These are phyloP conservation scores for Trypanosoma platydactyli DNA, from an alignment of 208 protist species.

Conservation along the genomic window DNA sequence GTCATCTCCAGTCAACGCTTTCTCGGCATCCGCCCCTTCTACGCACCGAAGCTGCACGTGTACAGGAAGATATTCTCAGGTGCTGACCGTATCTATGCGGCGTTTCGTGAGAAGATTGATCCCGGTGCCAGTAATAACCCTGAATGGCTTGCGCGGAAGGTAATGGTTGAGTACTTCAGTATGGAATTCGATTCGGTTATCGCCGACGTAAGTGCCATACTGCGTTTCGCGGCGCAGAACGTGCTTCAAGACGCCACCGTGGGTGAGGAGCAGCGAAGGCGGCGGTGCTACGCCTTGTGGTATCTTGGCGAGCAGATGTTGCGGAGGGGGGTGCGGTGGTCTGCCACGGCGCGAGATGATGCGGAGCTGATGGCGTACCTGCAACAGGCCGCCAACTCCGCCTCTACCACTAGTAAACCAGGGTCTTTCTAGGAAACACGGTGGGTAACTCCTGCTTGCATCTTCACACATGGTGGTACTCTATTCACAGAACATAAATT, in stretches of 20 bases:
- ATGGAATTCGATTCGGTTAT: constrained; percentile 87
- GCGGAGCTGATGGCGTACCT: constrained; percentile 77
- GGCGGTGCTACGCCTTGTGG: constrained; percentile 85
- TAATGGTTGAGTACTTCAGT: constrained; percentile 82
- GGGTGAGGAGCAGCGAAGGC: constrained; percentile 50
- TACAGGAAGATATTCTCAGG: constrained; percentile 67
- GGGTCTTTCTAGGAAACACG: constrained; percentile 44
- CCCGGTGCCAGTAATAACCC: constrained; percentile 15
- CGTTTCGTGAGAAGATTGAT: constrained; percentile 50
- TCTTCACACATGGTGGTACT: too few species aligned
- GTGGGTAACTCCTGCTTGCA: neutral
- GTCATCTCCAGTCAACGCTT: constrained; percentile 77
- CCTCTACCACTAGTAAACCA: constrained; percentile 54
- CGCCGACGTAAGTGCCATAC: constrained; percentile 54
- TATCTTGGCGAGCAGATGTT: constrained; percentile 78
- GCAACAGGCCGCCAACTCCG: constrained; percentile 77
- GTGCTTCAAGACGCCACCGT: constrained; percentile 66
- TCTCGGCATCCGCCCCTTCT: constrained; percentile 76
- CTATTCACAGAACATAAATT: constrained; percentile 3
- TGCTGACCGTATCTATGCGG: constrained; percentile 54
- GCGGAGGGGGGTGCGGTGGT: constrained; percentile 52
- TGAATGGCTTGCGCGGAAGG: constrained; percentile 41
- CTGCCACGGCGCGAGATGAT: constrained; percentile 33
- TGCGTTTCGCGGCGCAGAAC: constrained; percentile 73
- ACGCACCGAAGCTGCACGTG: constrained; percentile 71